Percentiles rank a stretch among this genome's conserved stretches.
Conservation (phyloP, 768 basidiomycete species). For the Trametes elegans region DNA sequence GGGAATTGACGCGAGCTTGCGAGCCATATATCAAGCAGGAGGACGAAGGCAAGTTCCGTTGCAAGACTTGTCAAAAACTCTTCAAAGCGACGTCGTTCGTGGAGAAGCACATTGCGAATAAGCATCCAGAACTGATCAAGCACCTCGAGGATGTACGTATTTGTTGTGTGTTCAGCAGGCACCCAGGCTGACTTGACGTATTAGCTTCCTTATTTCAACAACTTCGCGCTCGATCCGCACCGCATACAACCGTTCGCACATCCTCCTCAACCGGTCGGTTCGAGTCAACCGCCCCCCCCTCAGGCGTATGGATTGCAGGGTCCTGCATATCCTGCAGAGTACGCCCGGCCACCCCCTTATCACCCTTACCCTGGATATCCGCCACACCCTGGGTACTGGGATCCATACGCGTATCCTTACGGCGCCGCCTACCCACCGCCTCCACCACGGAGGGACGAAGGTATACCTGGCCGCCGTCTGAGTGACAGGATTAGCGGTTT, state of each 20-base stretch:
- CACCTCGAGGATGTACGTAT: slow-evolving; percentile 76
- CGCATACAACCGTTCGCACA: slow-evolving; percentile 84
- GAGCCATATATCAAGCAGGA: slow-evolving; percentile 89
- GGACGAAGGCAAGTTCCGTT: slow-evolving; percentile 95
- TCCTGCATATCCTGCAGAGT: slow-evolving; percentile 38
- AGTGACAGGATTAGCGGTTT: slow-evolving; percentile 82
- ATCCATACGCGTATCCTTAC: slow-evolving; percentile 44
- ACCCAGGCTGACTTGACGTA: background rate
- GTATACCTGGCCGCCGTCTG: slow-evolving; percentile 58
- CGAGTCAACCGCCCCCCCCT: slow-evolving; percentile 70
- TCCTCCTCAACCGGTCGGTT: slow-evolving; percentile 67
- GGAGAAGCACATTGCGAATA: slow-evolving; percentile 95
- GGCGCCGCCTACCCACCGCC: slow-evolving; percentile 35
- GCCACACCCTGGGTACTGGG: slow-evolving; percentile 45
- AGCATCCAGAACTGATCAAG: slow-evolving; percentile 85
- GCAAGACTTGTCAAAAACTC: slow-evolving; percentile 94
- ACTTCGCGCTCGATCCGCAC: slow-evolving; percentile 94
- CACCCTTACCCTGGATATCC: slow-evolving; percentile 41
- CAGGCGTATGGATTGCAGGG: slow-evolving; percentile 83
- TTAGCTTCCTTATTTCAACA: slow-evolving; percentile 89
- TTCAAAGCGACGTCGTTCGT: slow-evolving; percentile 98
- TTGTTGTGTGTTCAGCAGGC: background rate
- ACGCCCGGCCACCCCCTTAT: slow-evolving; percentile 41
- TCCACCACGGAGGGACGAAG: slow-evolving; percentile 56
- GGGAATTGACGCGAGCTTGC: slow-evolving; percentile 77